Base-by-base conservation (phyloP, 2,329 filamentous ascomycete species). In the Epichloe amarillans region DNA sequence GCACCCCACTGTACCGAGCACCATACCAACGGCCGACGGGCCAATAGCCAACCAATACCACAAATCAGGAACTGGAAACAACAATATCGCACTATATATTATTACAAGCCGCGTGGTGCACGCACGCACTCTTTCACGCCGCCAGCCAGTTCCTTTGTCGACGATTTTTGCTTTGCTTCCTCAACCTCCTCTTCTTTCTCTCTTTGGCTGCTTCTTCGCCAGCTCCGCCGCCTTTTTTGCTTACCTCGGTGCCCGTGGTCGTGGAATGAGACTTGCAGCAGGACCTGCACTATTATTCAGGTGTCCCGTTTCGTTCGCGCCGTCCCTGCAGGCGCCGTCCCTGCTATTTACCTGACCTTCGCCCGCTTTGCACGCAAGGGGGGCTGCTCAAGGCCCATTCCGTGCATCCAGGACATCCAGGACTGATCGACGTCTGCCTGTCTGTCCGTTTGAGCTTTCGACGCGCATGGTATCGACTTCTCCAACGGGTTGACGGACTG, bases 281-380 rank as follows among this genome's bases (percentile, higher is more conserved):
- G 40, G 46, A 44, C 21, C 46, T 48, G 40, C 33, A 6, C 42
- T 45, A 26, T 23, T 14, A 4, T 35, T 37, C 21, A 50, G 48
- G 26, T 40, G 49, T 21, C 15, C 37, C 17, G 23, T 30, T 44
- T 17, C 23, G 30, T 30, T 33, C 41, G 35, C 35, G 46, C 41
- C 46, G 11, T 36, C 50, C 46, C 50, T 52, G 50, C 50, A 49
- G 42, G 19, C 36, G 37, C 46, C 46, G 45, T 43, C 50, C 19
- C 35, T 23, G 35, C 42, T 12, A 21, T 21, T 21, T n/a, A 14
- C 17, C 46, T 17, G 46, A 3, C 26, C 26, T 36, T 21, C 30
- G 30, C 47, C 46, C 14, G 41, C 35, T 44, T 38, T 50, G 48
- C 33, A 49, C 42, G 26, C 41, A 48, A 45, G 36, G 50, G 6